phyloP scores from a whole-genome alignment of 1,284 basidiomycete species.

The Marasmius tenuissimus region DNA sequence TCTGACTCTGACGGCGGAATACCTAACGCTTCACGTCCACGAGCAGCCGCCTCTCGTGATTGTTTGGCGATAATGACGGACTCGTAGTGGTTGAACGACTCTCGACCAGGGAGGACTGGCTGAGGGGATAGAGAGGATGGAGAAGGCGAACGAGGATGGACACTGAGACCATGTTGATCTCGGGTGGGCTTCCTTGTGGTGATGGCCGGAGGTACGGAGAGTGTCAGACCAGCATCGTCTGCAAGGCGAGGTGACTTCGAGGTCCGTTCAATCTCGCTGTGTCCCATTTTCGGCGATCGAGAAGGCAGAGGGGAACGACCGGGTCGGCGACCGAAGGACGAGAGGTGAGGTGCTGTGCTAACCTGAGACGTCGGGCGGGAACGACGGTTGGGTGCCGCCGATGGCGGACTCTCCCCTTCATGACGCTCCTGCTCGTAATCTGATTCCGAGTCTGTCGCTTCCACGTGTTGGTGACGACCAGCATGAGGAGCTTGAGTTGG shows the following conservation, averaged over 20 bases:
- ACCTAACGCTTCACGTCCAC: conserved; percentile 46
- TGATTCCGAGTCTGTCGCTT: conserved; percentile 5
- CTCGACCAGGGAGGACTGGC: conserved; percentile 8
- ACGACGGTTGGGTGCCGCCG: not conserved
- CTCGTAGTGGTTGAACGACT: conserved; percentile 20
- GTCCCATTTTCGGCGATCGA: not conserved
- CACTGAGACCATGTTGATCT: not conserved
- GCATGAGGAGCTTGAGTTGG: conserved; percentile 15
- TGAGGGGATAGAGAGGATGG: not conserved
- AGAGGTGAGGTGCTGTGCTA: not conserved
- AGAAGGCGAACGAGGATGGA: not conserved
- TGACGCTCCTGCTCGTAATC: not conserved
- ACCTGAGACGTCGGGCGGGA: not conserved
- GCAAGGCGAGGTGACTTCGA: not conserved
- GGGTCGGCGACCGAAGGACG: not conserved
- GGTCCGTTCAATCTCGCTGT: not conserved
- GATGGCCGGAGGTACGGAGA: not conserved
- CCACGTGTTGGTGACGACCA: conserved; percentile 28
- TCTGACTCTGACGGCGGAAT: conserved; percentile 44
- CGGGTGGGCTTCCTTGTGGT: not conserved
- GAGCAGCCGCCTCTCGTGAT: conserved; percentile 40
- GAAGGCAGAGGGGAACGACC: not conserved
- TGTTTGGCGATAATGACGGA: conserved; percentile 34
- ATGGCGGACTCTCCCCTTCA: not conserved
- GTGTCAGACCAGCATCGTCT: not conserved